Percentiles rank a stretch among this genome's conserved stretches.
These are phyloP conservation scores for Tylopilus sp. DNA, from an alignment of 1,284 basidiomycete species.

Conservation along the genomic window DNA sequence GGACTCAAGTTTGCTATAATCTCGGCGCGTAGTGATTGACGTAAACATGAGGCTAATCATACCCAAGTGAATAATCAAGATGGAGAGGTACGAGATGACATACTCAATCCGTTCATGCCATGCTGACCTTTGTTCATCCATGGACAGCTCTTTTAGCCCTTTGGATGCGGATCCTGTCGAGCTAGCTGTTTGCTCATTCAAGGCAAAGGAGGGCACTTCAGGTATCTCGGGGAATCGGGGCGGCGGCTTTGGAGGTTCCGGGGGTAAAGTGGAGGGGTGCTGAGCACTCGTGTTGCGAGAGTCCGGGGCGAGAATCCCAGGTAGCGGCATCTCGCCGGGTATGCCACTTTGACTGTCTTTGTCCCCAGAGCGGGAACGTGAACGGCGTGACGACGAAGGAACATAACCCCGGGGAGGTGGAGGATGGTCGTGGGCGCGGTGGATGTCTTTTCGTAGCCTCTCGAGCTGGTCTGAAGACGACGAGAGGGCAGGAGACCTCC, in stretches of 20 bases:
- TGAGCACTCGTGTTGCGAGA: not conserved
- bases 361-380: conserved; percentile 19
- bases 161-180: not conserved
- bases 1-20: conserved; percentile 29
- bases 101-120: conserved; percentile 36
- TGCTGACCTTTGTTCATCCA: conserved; percentile 31
- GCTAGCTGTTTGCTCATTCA: conserved; percentile 6
- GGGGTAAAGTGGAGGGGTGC: conserved; percentile 1
- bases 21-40: conserved; percentile 31
- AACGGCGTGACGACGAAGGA: conserved; percentile 7
- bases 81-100: conserved; percentile 2
- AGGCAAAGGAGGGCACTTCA: conserved; percentile 20
- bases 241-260: conserved; percentile 20
- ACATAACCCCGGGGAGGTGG: conserved; percentile 3
- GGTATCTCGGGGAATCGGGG: conserved; percentile 19
- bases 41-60: conserved; percentile 29
- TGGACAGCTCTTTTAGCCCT: conserved; percentile 18
- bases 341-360: not conserved
- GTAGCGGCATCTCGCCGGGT: conserved; percentile 5
- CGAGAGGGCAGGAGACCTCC: conserved; percentile 27
- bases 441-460: conserved; percentile 17
- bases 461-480: conserved; percentile 27
- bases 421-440: conserved; percentile 5
- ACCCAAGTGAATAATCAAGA: conserved; percentile 3
- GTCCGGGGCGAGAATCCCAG: conserved; percentile 1